Evolutionary conservation across 2,329 filamentous ascomycete genomes (phyloP).

Genomic region (Chaetothyriales sp.): DNA sequence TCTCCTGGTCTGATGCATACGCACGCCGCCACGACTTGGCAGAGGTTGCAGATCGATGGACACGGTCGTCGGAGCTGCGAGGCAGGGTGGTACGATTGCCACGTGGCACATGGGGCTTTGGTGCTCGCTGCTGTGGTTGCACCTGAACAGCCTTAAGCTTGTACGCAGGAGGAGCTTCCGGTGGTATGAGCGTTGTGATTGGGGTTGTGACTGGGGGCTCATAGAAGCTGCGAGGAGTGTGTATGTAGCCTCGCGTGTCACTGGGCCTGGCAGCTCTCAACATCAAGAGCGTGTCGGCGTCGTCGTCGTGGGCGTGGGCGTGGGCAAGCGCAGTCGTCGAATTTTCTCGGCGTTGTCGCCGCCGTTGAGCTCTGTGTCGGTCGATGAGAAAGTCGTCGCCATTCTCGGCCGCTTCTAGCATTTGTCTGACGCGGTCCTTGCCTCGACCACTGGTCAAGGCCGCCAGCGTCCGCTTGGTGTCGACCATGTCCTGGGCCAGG

Average conservation of each 20-base stretch:
- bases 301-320: conserved; percentile 16
- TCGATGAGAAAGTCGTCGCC: conserved; percentile 28
- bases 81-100: not conserved
- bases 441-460: conserved; percentile 18
- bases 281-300: conserved; percentile 5
- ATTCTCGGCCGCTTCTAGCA: conserved; percentile 31
- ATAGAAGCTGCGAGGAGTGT: not conserved
- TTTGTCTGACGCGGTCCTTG: conserved; percentile 23
- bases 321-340: conserved; percentile 3
- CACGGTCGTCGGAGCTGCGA: not conserved
- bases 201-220: too few relatives aligned
- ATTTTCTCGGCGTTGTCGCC: not conserved
- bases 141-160: not conserved
- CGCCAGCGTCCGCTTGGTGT: conserved; percentile 31
- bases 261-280: conserved; percentile 1
- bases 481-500: conserved; percentile 28
- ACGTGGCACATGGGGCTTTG: not conserved
- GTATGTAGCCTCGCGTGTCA: not conserved
- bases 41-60: not conserved
- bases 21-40: not conserved
- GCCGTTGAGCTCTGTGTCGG: conserved; percentile 17
- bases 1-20: not conserved
- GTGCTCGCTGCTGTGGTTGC: not conserved
- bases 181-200: not conserved
- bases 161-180: not conserved